These are phyloP conservation scores for Apiotrichum siamense DNA, from an alignment of 1,284 basidiomycete genomes.

Conservation along the genomic window DNA sequence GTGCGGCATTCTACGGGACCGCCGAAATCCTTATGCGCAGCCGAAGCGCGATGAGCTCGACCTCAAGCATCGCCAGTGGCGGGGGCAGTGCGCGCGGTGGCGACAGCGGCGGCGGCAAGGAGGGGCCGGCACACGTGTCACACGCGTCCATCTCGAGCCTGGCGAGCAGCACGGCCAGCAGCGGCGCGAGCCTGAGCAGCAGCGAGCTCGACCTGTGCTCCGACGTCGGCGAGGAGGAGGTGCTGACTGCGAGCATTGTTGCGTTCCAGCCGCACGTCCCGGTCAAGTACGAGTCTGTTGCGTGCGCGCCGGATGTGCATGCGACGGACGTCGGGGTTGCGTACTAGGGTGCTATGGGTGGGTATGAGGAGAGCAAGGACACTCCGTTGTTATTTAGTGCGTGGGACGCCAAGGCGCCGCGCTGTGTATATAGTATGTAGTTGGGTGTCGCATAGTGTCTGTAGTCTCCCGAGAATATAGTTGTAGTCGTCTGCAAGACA, in stretches of 20 bases:
- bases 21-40: constrained; percentile 2
- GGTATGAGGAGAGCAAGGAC: not conserved
- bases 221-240: constrained; percentile 39
- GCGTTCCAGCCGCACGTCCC: constrained; percentile 26
- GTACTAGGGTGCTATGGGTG: not conserved
- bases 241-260: constrained; percentile 38
- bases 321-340: constrained; percentile 16
- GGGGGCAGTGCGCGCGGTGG: not conserved
- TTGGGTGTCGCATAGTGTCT: too few species aligned
- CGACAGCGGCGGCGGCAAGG: not conserved
- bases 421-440: too few species aligned
- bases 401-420: too few species aligned
- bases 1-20: constrained; percentile 37
- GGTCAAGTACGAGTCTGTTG: constrained; percentile 8
- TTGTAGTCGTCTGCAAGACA: not conserved
- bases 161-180: too few species aligned
- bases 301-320: constrained; percentile 9
- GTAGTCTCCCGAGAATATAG: too few species aligned
- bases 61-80: not conserved
- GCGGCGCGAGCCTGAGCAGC: constrained; percentile 6
- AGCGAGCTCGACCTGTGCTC: constrained; percentile 4
- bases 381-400: too few species aligned
- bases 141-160: constrained; percentile 3
- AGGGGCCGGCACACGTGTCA: not conserved
- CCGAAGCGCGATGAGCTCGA: not conserved